Base-by-base conservation (phyloP, 192 early-diverging fungal genomes). In the Allomyces arbusculus region DNA sequence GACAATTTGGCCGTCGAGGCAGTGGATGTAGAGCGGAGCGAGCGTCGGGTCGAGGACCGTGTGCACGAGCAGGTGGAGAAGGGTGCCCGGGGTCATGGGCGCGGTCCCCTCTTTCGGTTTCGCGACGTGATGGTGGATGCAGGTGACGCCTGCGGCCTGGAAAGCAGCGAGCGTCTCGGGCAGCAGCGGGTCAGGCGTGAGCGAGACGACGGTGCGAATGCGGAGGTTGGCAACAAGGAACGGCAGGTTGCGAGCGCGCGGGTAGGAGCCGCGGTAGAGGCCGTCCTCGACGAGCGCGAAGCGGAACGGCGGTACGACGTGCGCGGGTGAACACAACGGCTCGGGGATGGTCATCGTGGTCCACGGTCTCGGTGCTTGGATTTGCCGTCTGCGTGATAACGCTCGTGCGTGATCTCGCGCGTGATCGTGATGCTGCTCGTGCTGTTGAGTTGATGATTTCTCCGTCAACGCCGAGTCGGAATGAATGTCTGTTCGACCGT, bases 51-150 rank as follows among this genome's bases (percentile, higher is more conserved):
- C 86, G 14, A 90, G 86, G 23, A 96, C 74, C 4, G 91, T 78
- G 75, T 84, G 63, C 14, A 74, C 67, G 22, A 84, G 84, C 19
- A 90, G 70, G 50, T 84, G 81, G 28, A 79, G 77, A 2, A 87
- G 76, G 2, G 86, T 89, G 11, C 82, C 81, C 43, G 78, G 80
- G 67, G 91, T 89, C 3, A 79, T 86, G 2, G 96, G 70, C 3
- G 93, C 89, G 44, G 95, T 82, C 64, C 86, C 87, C 63, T 94
- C 90, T 66, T 95, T 92, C 64, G 91, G 86, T 62, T 86, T 88
- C 23, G 86, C 85, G 4, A 92, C 89, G 10, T 74, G 78, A 22
- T 94, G 72, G 63, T 83, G 81, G 24, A 91, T 80, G 9, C 50
- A 58, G 5, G 16, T 14, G 0, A n/a, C 50, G 16, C 50, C 50